Evolutionary conservation across 1,284 basidiomycete species (phyloP).

Genomic region (Cryptococcus sp.): DNA sequence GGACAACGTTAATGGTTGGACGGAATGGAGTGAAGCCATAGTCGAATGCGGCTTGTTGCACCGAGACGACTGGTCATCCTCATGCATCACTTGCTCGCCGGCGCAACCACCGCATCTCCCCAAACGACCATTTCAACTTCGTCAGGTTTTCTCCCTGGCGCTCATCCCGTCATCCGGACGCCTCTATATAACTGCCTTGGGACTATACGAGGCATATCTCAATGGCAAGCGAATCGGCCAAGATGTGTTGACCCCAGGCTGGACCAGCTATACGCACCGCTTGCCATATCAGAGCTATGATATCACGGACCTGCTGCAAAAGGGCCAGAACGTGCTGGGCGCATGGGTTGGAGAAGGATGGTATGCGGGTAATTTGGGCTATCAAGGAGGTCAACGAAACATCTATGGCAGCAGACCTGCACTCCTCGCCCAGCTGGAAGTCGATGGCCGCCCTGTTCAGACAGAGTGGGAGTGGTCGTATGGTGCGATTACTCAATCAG

Average conservation of each 20-base stretch:
- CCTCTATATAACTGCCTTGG: slow-evolving; percentile 41
- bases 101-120: slow-evolving; percentile 11
- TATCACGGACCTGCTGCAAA: slow-evolving; percentile 15
- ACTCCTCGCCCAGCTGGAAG: slow-evolving; percentile 27
- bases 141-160: slow-evolving; percentile 13
- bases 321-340: slow-evolving; percentile 32
- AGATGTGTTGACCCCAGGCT: slow-evolving; percentile 40
- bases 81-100: slow-evolving; percentile 14
- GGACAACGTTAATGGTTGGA: slow-evolving; percentile 15
- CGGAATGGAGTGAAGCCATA: slow-evolving; percentile 15
- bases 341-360: slow-evolving; percentile 41
- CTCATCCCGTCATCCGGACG: slow-evolving; percentile 6
- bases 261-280: slow-evolving; percentile 41
- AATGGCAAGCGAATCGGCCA: slow-evolving; percentile 38
- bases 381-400: slow-evolving; percentile 23
- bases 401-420: slow-evolving; percentile 24
- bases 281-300: slow-evolving; percentile 40
- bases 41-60: slow-evolving; percentile 36
- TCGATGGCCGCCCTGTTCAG: slow-evolving; percentile 14
- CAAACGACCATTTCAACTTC: slow-evolving; percentile 27
- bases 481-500: slow-evolving; percentile 19
- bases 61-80: slow-evolving; percentile 31
- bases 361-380: slow-evolving; percentile 33
- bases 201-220: slow-evolving; percentile 35
- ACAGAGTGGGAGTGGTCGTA: slow-evolving; percentile 23